Conservation (phyloP, 1,284 basidiomycete species). For the Moesziomyces antarcticus region DNA sequence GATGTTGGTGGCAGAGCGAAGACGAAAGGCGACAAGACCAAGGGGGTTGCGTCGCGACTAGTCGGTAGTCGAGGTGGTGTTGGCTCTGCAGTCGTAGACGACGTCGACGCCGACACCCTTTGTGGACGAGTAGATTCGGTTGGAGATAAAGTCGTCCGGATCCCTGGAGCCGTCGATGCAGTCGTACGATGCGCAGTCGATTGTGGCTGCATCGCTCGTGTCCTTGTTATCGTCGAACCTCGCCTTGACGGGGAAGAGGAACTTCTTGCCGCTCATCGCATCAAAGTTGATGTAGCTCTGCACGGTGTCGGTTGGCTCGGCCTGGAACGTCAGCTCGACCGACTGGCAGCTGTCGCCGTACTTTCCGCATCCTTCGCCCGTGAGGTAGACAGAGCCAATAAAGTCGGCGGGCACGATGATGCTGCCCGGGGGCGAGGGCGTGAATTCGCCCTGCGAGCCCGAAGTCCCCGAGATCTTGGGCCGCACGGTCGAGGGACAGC, state of each 20-base stretch:
- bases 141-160: conserved; percentile 34
- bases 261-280: conserved; percentile 32
- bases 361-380: conserved; percentile 32
- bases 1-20: no score
- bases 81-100: conserved; percentile 31
- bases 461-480: conserved; percentile 43
- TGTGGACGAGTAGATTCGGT: conserved; percentile 26
- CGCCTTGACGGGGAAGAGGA: conserved; percentile 32
- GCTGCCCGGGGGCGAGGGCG: conserved; percentile 13
- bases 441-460: conserved; percentile 13
- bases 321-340: conserved; percentile 32
- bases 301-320: conserved; percentile 28
- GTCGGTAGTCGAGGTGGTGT: conserved; percentile 18
- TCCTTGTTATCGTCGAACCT: conserved; percentile 29
- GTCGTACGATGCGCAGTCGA: conserved; percentile 19
- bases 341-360: conserved; percentile 32
- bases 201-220: conserved; percentile 7
- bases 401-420: conserved; percentile 38
- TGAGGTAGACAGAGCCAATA: conserved; percentile 37
- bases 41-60: not conserved
- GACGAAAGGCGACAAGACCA: not conserved
- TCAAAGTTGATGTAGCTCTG: conserved; percentile 33
- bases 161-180: conserved; percentile 30
- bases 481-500: conserved; percentile 13
- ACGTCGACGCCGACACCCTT: conserved; percentile 34